Base-by-base conservation (phyloP, 2,329 filamentous ascomycete species). In the Torrubiella hemipterigena region DNA sequence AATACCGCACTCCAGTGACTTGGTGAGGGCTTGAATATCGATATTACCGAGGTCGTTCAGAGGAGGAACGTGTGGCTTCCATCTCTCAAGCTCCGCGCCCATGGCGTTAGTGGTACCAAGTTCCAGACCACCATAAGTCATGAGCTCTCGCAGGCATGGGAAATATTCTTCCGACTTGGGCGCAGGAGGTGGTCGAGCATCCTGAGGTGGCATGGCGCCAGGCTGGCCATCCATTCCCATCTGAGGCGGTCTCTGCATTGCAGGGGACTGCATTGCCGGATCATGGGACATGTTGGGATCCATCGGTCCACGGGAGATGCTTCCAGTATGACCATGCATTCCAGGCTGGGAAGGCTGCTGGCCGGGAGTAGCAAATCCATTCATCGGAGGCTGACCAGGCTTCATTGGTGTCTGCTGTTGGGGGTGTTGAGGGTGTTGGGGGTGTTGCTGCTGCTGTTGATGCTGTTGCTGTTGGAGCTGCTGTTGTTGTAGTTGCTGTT, bases 1-100 rank as follows among this genome's bases (percentile, higher is more conserved):
- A 26, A 96, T 81, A 1, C 89, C 89, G 33, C 82, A 93, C 49
- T 94, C 86, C 22, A 98, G 62, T 46, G 85, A 86, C 63, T 86
- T 81, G 1, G 80, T 94, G 24, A 98, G 66, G 14, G 89, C 86
- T 42, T 87, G 80, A 17, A 96, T 79, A 48, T 98, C 89, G 40
- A 96, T 82, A 14, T 85, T 70, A 7, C 89, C 91, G 31, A 96
- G 67, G 44, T 96, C 87, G 15, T 69, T 62, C 13, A 86, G 66
- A 3, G 66, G 61, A 1, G 91, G 89, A 22, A 86, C 67, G 34
- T 82, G 79, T 0, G 87, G 85, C 46, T 77, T 82, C 45, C 75
- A 65, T 27, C 67, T 65, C 30, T 75, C 62, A 22, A 94, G 65
- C 28, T 83, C 74, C 20, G 69, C 64, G 5, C 80, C 78, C 30